Base-by-base conservation (phyloP, 495 filamentous ascomycete genomes). In the Penicillium riverlandense region DNA sequence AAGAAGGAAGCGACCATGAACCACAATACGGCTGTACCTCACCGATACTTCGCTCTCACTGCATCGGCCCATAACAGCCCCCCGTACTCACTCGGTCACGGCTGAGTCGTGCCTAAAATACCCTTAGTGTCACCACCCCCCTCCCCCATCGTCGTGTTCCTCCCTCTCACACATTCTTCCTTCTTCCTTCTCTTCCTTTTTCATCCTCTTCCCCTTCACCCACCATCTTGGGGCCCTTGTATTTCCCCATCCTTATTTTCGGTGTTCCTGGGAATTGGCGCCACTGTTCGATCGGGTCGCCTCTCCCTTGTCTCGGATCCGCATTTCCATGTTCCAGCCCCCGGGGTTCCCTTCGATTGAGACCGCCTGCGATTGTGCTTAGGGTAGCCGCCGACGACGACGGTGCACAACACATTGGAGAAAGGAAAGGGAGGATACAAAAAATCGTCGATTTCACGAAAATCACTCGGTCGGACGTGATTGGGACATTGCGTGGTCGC, bases 281-380 rank as follows among this genome's bases (percentile, higher is more conserved):
- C 43, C 10, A 15, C 12, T 48, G 28, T 36, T 40, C 31, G 35
- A 13, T 47, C 38, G 15, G 13, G 27, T 41, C 33, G 4, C 8
- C 4, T 29, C 28, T 12, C 29, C 40, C 29, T 43, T 6, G 2
- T 34, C 30, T 44, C 33, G 27, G 37, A 13, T 49, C 28, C 43
- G 11, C 38, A 35, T 37, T 22, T 22, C 22, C 22, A 22, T 14
- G 7, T 46, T 35, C 39, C 41, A 44, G 35, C 11, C 37, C 41
- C 35, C 22, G 22, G 22, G 22, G 2, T 3, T 22, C 7, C 41
- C 37, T 31, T 37, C 34, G 15, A 53, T 49, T 53, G 22, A 22
- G 50, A 53, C 47, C 50, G 45, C 38, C 47, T 46, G 38, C 38
- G 34, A 49, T 40, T 40, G 35, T 42, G n/a, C 37, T 29, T 31